phyloP scores from a whole-genome alignment of 306 rosid genomes.

The Sechiopsis laciniata region DNA sequence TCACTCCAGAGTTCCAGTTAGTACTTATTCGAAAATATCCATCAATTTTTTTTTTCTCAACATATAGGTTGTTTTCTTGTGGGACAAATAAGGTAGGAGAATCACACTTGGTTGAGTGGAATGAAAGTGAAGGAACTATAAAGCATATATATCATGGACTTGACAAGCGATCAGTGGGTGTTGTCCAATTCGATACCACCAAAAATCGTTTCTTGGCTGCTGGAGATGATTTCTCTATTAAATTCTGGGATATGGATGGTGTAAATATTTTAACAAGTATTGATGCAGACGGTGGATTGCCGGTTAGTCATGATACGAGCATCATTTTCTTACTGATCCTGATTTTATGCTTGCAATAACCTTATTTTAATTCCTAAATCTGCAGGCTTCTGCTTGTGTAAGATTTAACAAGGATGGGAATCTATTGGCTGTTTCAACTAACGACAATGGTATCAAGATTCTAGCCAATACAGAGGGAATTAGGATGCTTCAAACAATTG shows the following conservation, averaged over 20 bases:
- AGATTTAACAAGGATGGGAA: slow-evolving; percentile 94
- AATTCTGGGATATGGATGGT: slow-evolving; percentile 99
- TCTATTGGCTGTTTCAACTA: slow-evolving; percentile 81
- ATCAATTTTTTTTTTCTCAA: slow-evolving; percentile 23
- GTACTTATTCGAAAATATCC: slow-evolving; percentile 8
- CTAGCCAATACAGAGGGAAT: slow-evolving; percentile 84
- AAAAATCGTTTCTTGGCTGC: slow-evolving; percentile 91
- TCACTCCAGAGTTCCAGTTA: background rate
- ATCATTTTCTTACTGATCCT: background rate
- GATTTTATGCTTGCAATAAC: slow-evolving; percentile 4
- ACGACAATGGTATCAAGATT: slow-evolving; percentile 79
- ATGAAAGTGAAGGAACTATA: slow-evolving; percentile 99
- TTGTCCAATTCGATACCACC: slow-evolving; percentile 97
- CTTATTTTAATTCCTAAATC: slow-evolving; percentile 33
- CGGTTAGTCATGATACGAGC: slow-evolving; percentile 42
- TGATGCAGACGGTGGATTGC: slow-evolving; percentile 85
- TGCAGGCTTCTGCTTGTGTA: slow-evolving; percentile 89
- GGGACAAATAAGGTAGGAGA: slow-evolving; percentile 99
- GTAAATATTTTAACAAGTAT: slow-evolving; percentile 44
- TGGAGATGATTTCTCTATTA: slow-evolving; percentile 72
- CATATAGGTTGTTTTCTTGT: slow-evolving; percentile 79
- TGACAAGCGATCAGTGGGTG: slow-evolving; percentile 77
- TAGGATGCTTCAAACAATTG: slow-evolving; percentile 75
- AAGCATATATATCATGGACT: slow-evolving; percentile 82
- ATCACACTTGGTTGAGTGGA: slow-evolving; percentile 94